Percentiles rank a stretch among this genome's conserved stretches.
phyloP scores from a whole-genome alignment of 768 basidiomycete genomes.

The Boletus coccyginus region DNA sequence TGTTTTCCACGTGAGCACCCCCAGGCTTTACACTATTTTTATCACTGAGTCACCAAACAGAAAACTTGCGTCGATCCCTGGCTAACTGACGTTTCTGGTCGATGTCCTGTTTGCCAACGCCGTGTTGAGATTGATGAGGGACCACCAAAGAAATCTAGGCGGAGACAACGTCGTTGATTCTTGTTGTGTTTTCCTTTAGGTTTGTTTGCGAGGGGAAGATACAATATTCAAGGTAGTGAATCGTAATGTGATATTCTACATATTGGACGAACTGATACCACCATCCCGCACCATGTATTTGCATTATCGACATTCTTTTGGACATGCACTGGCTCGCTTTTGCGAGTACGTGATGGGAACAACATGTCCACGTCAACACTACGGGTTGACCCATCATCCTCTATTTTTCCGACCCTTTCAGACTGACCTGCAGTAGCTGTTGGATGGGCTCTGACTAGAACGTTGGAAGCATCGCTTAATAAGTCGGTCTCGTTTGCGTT shows the following conservation, averaged over 20 bases:
- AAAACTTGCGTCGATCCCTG: slow-evolving; percentile 90
- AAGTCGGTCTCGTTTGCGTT: slow-evolving; percentile 8
- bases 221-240: slow-evolving; percentile 27
- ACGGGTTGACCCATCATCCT: neutral
- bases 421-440: neutral
- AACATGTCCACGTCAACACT: neutral
- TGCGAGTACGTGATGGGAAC: neutral
- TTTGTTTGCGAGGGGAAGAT: slow-evolving; percentile 15
- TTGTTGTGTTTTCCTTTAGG: slow-evolving; percentile 1
- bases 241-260: slow-evolving; percentile 32
- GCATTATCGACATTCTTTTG: slow-evolving; percentile 26
- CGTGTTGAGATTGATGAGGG: slow-evolving; percentile 53
- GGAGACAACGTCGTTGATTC: slow-evolving; percentile 21
- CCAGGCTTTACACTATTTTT: neutral
- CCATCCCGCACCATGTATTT: slow-evolving; percentile 20
- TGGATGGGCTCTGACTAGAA: neutral
- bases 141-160: slow-evolving; percentile 33
- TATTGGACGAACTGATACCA: slow-evolving; percentile 28
- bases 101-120: slow-evolving; percentile 85
- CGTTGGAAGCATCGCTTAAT: slow-evolving; percentile 14
- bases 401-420: neutral
- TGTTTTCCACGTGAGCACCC: slow-evolving; percentile 77
- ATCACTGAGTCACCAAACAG: slow-evolving; percentile 34
- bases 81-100: slow-evolving; percentile 79
- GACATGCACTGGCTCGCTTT: slow-evolving; percentile 3